Base-by-base conservation (phyloP, 1,139 yeast genomes). In the Candida labiduridarum region DNA sequence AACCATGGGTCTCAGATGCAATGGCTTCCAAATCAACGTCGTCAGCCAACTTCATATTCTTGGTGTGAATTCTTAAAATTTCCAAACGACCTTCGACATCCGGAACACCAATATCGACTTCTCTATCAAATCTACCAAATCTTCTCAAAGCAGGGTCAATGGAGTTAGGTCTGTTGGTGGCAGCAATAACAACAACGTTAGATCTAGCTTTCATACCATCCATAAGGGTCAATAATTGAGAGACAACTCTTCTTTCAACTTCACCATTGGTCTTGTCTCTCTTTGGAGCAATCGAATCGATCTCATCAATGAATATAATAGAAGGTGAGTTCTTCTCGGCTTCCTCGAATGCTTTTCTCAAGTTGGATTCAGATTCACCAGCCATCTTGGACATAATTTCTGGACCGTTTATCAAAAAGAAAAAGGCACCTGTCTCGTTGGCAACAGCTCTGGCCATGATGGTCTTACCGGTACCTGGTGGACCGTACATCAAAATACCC, bases 351-450 rank as follows among this genome's bases (percentile, higher is more conserved):
- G 99, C 99, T 76, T 92, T 92, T 78, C 99, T 86, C 71, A 94
- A 80, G 66, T 94, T 94, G 41, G 96, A 89, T 76, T 94, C 99
- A 19, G 97, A 90, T 74, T 94, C 99, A 78, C 99, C 99, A 45
- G 99, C 99, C 99, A 94, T 94, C 76, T 94, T 94, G 51, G 98
- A 91, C 99, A 94, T 94, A 67, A 94, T 96, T 75, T 94, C 99
- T n/a, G 99, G 99, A 71, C 99, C 99, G 68, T 94, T 94, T 69
- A 94, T 94, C 66, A 94, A 82, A 71, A 94, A 94, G 83, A 94
- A 94, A 71, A 94, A 94, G 1, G 99, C 99, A 65, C 99, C 99
- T 29, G 99, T 94, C 74, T 94, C 99, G 64, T 94, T 94, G 46
- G 99, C 99, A 49, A 94, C 99, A 10, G 99, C 99, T 69, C 99